A percentile compares a stretch with the other conserved stretches of the same genome.
Evolutionary conservation across 495 filamentous ascomycete species (phyloP).

Genomic region (Tetracladium setigerum): DNA sequence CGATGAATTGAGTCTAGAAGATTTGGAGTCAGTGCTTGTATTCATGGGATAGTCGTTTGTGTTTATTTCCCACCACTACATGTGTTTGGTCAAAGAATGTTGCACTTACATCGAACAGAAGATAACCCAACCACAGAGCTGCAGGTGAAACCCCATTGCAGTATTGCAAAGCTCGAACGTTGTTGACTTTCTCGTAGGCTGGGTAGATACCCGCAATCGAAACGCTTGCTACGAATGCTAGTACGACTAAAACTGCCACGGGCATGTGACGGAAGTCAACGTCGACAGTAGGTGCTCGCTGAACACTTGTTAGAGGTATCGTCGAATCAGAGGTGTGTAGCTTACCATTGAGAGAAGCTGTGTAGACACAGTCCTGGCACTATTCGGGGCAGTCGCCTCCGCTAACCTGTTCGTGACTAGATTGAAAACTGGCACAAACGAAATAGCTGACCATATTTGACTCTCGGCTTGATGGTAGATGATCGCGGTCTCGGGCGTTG

Average conservation of each 20-base stretch:
- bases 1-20: conserved; percentile 11
- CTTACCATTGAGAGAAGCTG: too few species aligned
- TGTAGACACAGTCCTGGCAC: too few species aligned
- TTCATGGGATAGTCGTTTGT: too few species aligned
- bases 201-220: conserved; percentile 20
- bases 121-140: conserved; percentile 16
- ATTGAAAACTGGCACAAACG: conserved; percentile 2
- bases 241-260: too few species aligned
- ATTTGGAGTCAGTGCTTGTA: too few species aligned
- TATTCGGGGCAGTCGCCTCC: conserved; percentile 1
- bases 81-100: too few species aligned
- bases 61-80: too few species aligned
- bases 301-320: too few species aligned
- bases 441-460: not conserved
- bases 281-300: too few species aligned
- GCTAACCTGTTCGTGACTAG: conserved; percentile 12
- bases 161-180: conserved; percentile 17
- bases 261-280: too few species aligned
- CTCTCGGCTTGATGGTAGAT: not conserved
- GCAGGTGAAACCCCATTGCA: conserved; percentile 18
- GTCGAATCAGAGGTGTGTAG: too few species aligned
- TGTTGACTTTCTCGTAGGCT: conserved; percentile 12
- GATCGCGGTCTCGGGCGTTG: conserved; percentile 9
- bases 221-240: not conserved
- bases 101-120: conserved; percentile 10